A percentile compares a stretch with the other conserved stretches of the same genome.
phyloP scores from a whole-genome alignment of 2,329 filamentous ascomycete genomes.

The Clonostachys rosea region DNA sequence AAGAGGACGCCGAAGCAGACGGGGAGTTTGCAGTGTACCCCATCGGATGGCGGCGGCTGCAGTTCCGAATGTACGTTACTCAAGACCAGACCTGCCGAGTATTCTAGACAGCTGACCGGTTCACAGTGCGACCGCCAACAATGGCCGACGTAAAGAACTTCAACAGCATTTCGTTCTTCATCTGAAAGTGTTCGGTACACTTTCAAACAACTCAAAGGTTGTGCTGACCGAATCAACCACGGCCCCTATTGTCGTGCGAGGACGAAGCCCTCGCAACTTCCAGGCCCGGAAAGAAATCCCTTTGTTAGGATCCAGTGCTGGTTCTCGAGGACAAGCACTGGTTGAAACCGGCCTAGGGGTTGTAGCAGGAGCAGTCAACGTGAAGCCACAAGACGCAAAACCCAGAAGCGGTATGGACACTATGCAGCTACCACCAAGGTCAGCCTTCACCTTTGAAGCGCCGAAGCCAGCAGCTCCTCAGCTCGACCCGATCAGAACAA shows the following conservation, averaged over 20 bases:
- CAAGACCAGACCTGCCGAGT: neutral
- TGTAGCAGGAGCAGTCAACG: slow-evolving; percentile 49
- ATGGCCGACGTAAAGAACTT: slow-evolving; percentile 87
- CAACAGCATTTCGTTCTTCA: slow-evolving; percentile 94
- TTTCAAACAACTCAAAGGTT: slow-evolving; percentile 79
- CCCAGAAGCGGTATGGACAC: slow-evolving; percentile 42
- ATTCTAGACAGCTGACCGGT: slow-evolving; percentile 8
- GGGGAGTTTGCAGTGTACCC: slow-evolving; percentile 87
- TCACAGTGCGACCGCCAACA: slow-evolving; percentile 83
- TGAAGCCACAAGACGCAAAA: slow-evolving; percentile 51
- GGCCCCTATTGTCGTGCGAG: slow-evolving; percentile 88
- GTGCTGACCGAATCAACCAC: slow-evolving; percentile 81
- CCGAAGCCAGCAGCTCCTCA: neutral
- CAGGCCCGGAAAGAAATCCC: slow-evolving; percentile 91
- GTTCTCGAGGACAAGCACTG: slow-evolving; percentile 71
- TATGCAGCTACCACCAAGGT: slow-evolving; percentile 27
- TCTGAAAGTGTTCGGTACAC: slow-evolving; percentile 77
- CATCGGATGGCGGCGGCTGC: slow-evolving; percentile 88
- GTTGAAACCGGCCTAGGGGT: slow-evolving; percentile 60
- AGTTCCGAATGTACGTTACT: slow-evolving; percentile 71
- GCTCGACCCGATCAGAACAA: slow-evolving; percentile 1
- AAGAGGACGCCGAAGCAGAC: slow-evolving; percentile 55
- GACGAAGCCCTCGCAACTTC: slow-evolving; percentile 90
- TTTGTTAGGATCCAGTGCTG: slow-evolving; percentile 70
- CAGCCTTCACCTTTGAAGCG: slow-evolving; percentile 55